Conservation (phyloP, 495 filamentous ascomycete genomes). For the Penicillium daleae region DNA sequence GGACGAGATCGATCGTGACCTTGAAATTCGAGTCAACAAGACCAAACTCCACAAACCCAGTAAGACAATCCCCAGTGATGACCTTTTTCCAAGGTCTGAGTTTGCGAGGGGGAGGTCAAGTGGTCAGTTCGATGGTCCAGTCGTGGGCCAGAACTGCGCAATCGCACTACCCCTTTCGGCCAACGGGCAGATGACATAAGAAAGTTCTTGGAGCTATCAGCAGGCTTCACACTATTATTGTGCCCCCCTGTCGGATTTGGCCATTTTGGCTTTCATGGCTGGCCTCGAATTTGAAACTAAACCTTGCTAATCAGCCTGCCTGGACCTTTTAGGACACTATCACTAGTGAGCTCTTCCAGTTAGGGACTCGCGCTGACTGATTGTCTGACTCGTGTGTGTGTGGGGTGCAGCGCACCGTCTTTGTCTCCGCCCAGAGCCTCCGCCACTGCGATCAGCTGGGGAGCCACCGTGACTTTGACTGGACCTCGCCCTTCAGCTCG, state of each 20-base stretch:
- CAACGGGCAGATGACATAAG: constrained; percentile 5
- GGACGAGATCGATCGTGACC: neutral
- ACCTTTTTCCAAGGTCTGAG: neutral
- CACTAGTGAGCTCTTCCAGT: neutral
- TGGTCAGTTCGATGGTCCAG: neutral
- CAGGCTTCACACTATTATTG: neutral
- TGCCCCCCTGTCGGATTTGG: neutral
- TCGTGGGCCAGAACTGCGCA: neutral
- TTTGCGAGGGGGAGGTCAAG: constrained; percentile 4
- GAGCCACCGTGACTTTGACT: neutral
- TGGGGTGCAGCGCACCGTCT: neutral
- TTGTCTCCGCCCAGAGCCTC: constrained; percentile 7
- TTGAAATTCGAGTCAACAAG: neutral
- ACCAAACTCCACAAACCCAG: neutral
- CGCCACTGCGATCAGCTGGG: constrained; percentile 4
- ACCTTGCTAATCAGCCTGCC: constrained; percentile 6
- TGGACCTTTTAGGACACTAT: neutral
- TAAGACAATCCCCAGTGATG: neutral
- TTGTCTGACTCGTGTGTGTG: neutral
- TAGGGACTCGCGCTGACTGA: too few species aligned
- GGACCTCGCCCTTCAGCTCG: neutral
- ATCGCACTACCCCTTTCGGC: neutral
- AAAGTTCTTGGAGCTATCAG: constrained; percentile 3
- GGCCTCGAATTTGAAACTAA: neutral
- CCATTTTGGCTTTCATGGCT: neutral